phyloP scores from a whole-genome alignment of 345 rosid species.

The Linum usitatissimum region DNA sequence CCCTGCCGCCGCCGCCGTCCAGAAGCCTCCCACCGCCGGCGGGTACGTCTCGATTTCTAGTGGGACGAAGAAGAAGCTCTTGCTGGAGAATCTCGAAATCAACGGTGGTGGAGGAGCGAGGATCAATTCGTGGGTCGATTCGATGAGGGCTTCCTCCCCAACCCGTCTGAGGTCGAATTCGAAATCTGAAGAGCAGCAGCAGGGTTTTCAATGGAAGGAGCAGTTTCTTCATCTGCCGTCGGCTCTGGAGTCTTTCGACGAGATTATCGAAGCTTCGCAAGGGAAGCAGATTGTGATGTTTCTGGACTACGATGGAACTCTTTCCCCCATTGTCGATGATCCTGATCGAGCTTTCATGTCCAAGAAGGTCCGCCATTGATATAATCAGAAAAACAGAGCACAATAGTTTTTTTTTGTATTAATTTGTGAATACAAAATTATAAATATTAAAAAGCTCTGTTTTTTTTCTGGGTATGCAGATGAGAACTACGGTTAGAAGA shows the following conservation, averaged over 20 bases:
- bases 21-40: slow-evolving; percentile 34
- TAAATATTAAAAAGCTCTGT: no score
- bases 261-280: slow-evolving; percentile 46
- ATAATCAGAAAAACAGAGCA: no score
- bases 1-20: slow-evolving; percentile 26
- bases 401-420: not conserved
- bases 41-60: slow-evolving; percentile 34
- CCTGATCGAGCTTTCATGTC: slow-evolving; percentile 97
- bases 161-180: slow-evolving; percentile 51
- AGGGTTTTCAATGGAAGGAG: slow-evolving; percentile 13
- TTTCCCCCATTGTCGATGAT: slow-evolving; percentile 85
- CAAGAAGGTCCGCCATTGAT: slow-evolving; percentile 37
- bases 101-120: slow-evolving; percentile 34
- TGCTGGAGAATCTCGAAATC: slow-evolving; percentile 49
- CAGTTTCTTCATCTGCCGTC: slow-evolving; percentile 66
- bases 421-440: not conserved
- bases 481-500: slow-evolving; percentile 70
- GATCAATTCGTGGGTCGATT: slow-evolving; percentile 67
- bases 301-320: slow-evolving; percentile 90
- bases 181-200: slow-evolving; percentile 27
- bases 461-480: slow-evolving; percentile 24
- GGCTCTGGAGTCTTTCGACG: slow-evolving; percentile 61
- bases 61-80: slow-evolving; percentile 19
- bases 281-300: slow-evolving; percentile 93
- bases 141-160: slow-evolving; percentile 90